Base-by-base conservation (phyloP, 768 basidiomycete genomes). In the Rhodotorula graminis region DNA sequence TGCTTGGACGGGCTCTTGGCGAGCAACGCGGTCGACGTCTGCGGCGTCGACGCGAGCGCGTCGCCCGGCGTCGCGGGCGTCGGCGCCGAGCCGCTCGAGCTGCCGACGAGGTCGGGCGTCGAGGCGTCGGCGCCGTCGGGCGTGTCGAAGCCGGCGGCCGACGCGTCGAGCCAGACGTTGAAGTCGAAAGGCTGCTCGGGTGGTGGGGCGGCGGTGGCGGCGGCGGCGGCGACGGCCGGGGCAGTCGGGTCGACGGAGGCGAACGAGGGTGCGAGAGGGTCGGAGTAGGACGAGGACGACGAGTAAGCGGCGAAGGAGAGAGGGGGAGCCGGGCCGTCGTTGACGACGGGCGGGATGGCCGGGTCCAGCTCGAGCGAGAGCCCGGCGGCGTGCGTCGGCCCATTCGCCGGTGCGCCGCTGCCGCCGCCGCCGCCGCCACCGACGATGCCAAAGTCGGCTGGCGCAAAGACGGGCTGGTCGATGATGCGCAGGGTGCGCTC, bases 71-170 rank as follows among this genome's bases (percentile, higher is more conserved):
- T 67, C 5, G 66, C 66, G 2, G 66, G 66, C 7, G 66, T 67
- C 11, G 58, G 49, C 7, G 66, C 66, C 18, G 66, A 61, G 7
- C 44, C 44, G 12, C 40, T 29, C 6, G 58, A 40, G 16, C 27
- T 65, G n/a, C 59, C 69, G 46, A 57, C 66, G 42, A 65, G 67
- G 9, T 71, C 74, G n/a, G 64, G 70, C 10, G 69, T 63, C 7
- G 50, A 14, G 1, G 70, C 65, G 33, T 55, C 52, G 46, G 58
- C 46, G 31, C 18, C 40, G 65, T 37, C 21, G 9, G 71, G 62
- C 16, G 44, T 16, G 65, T 72, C 74, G 65, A 75, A 75, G 0
- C 70, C 74, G 1, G 70, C 74, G 0, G 68, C 74, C 0, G 68
- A 64, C 25, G 71, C 50, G 60, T 75, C 74, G 58, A 75, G 67